These are phyloP conservation scores for Macaranga tanarius DNA, from an alignment of 441 rosid species.

Conservation along the genomic window DNA sequence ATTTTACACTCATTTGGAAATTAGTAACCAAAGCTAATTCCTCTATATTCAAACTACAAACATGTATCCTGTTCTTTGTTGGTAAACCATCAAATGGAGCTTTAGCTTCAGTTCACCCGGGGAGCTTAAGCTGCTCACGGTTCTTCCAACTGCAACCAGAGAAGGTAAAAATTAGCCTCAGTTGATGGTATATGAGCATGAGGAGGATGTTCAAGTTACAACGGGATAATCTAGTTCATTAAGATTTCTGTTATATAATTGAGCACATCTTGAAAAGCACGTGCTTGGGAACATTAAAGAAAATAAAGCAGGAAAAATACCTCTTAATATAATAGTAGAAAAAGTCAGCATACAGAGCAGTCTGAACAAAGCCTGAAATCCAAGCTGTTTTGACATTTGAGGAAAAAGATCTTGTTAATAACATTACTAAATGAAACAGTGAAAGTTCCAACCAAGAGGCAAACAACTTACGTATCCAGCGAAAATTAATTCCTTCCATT, in stretches of 20 bases:
- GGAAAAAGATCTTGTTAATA: background rate
- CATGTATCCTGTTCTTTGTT: background rate
- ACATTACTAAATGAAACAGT: background rate
- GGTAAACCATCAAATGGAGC: background rate
- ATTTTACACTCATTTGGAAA: background rate
- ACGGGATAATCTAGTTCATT: background rate
- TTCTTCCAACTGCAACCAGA: conserved; percentile 38
- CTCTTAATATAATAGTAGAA: conserved; percentile 45
- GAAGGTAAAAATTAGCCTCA: background rate
- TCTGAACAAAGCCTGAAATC: conserved; percentile 42
- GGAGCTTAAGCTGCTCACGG: conserved; percentile 34
- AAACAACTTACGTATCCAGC: conserved; percentile 42
- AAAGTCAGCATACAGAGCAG: conserved; percentile 46
- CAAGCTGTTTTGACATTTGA: conserved; percentile 35
- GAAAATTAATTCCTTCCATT: conserved; percentile 24
- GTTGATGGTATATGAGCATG: background rate
- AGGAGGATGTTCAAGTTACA: background rate
- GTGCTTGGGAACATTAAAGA: background rate
- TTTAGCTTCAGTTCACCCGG: conserved; percentile 27
- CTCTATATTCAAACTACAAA: background rate
- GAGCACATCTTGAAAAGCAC: background rate
- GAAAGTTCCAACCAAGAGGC: background rate
- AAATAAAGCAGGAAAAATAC: conserved; percentile 24
- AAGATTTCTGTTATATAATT: background rate
- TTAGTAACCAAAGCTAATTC: background rate